Evolutionary conservation across 1,284 basidiomycete genomes (phyloP).

Genomic region (Ganoderma boninense): DNA sequence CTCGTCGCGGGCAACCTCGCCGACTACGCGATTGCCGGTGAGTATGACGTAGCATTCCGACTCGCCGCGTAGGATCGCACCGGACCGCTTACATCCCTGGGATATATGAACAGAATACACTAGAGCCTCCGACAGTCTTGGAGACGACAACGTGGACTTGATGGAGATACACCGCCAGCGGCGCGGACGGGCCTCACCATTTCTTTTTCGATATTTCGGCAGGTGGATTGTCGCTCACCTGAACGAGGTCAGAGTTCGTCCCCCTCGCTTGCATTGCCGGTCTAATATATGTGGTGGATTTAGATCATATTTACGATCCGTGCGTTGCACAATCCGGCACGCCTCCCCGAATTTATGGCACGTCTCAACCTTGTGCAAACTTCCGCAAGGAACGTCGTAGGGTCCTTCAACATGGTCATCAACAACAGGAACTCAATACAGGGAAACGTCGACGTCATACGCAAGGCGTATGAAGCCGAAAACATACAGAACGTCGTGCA

Average conservation of each 20-base stretch:
- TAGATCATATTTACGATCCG: constrained; percentile 78
- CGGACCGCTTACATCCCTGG: not conserved
- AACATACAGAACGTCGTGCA: constrained; percentile 66
- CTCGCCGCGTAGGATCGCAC: not conserved
- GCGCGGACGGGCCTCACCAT: not conserved
- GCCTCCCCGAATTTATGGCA: constrained; percentile 75
- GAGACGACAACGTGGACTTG: not conserved
- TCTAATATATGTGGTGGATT: constrained; percentile 51
- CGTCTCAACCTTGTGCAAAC: constrained; percentile 75
- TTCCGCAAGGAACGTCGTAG: constrained; percentile 63
- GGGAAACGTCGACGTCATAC: constrained; percentile 54
- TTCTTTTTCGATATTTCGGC: not conserved
- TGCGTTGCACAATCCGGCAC: constrained; percentile 71
- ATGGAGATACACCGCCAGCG: not conserved
- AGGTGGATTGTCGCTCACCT: not conserved
- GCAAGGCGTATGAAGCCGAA: constrained; percentile 49
- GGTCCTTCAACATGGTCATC: constrained; percentile 57
- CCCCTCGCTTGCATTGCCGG: constrained; percentile 37
- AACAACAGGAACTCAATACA: constrained; percentile 64
- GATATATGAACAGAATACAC: not conserved
- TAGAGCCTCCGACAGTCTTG: not conserved
- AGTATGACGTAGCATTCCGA: constrained; percentile 16
- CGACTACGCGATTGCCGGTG: constrained; percentile 59
- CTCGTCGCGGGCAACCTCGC: constrained; percentile 73
- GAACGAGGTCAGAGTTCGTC: not conserved